phyloP scores from a whole-genome alignment of 2,329 filamentous ascomycete species.

The Falciphora oryzae region DNA sequence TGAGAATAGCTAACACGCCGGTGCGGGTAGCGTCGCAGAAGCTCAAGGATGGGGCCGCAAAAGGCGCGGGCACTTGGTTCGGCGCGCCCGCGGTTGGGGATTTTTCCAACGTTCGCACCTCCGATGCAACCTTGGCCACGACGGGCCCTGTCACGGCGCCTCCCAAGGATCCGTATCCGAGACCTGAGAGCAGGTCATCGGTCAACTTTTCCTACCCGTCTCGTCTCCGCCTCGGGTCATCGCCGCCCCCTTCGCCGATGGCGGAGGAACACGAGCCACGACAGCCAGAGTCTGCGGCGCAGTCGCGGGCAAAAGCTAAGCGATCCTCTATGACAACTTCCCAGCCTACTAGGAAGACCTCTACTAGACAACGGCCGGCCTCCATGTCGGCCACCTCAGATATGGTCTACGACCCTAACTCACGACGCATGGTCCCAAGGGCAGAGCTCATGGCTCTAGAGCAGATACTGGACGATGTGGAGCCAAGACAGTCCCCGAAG shows the following conservation, averaged over 20 bases:
- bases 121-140: constrained; percentile 35
- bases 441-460: constrained; percentile 37
- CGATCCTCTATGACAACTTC: constrained; percentile 17
- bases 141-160: constrained; percentile 18
- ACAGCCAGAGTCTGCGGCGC: constrained; percentile 9
- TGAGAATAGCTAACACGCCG: constrained; percentile 35
- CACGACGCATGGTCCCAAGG: constrained; percentile 54
- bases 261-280: constrained; percentile 10
- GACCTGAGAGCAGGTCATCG: constrained; percentile 43
- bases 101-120: constrained; percentile 37
- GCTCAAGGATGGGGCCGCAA: constrained; percentile 28
- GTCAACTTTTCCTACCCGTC: constrained; percentile 57
- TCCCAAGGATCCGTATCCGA: constrained; percentile 27
- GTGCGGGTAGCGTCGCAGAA: constrained; percentile 50
- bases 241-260: constrained; percentile 7
- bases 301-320: constrained; percentile 8
- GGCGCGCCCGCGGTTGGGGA: constrained; percentile 38
- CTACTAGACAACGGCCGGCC: constrained; percentile 18
- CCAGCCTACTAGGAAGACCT: constrained; percentile 20
- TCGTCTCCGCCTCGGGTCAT: constrained; percentile 33
- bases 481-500: constrained; percentile 16
- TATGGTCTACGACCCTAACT: constrained; percentile 61
- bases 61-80: constrained; percentile 40
- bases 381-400: constrained; percentile 30
- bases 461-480: constrained; percentile 32